Evolutionary conservation across 768 basidiomycete genomes (phyloP), one percentile per base, ranked within the genome.

Genomic region (Imleria badia): DNA sequence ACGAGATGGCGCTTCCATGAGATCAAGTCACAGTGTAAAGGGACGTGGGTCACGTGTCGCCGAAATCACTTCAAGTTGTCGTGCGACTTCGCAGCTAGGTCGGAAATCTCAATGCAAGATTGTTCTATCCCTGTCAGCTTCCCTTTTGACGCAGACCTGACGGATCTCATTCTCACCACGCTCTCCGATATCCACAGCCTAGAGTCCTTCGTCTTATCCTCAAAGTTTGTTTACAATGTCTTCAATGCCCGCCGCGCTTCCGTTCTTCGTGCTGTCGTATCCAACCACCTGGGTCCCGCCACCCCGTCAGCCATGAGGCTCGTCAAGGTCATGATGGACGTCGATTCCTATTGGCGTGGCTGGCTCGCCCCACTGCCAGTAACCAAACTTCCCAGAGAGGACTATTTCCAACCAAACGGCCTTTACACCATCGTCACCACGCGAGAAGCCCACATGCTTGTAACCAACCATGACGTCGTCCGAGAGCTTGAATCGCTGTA

Each of bases 211-310:
- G 23, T 55, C 33, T 48, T 62, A 11, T 52, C 53, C 14, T 62
- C 60, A 26, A 62, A 52, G 48, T 62, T 62, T n/a, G 39, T 63
- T 11, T 55, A 62, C 38, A 41, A 42, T 35, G 57, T 59, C 54
- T 62, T 62, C 34, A n/a, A 34, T 13, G 15, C 44, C 33, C 53
- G 45, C 22, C 61, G 54, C 1, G 23, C 36, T 19, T 62, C 60
- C 20, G 20, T 62, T 33, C 53, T 62, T 8, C 19, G 60, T 15
- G 47, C 53, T 6, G 53, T 62, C 40, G 36, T 59, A 14, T 55
- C 61, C 11, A 62, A 62, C 45, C 52, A 62, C 5, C 53, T 62
- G 11, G 61, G 60, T 34, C 38, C 51, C 5, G 38, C 44, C 14
- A 30, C 33, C 3, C 34, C 52, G 10, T 30, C 53, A 5, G 61